Conservation (phyloP, 305 asterid genomes). For the Fraxinus sp. region DNA sequence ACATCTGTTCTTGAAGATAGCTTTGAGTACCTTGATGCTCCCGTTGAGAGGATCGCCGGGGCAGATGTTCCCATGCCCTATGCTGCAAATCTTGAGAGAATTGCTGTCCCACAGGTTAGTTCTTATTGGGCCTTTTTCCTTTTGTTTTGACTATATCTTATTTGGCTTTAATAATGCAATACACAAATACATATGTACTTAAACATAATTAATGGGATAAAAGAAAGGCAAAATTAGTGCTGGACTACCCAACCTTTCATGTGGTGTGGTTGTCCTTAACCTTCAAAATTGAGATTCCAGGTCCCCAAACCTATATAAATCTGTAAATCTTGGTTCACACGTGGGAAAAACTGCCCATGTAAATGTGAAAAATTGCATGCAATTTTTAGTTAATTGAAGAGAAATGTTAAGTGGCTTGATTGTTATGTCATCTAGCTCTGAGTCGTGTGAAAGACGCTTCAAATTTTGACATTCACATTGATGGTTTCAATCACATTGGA, state of each 20-base stretch:
- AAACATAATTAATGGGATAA: neutral
- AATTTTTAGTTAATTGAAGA: neutral
- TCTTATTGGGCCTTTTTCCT: neutral
- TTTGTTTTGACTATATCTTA: neutral
- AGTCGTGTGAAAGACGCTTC: neutral
- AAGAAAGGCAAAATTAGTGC: neutral
- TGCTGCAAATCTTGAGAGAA: conserved; percentile 55
- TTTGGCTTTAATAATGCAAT: neutral
- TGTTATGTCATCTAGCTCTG: neutral
- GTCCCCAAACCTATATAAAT: neutral
- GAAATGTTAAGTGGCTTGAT: neutral
- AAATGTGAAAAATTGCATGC: neutral
- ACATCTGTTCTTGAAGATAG: conserved; percentile 50
- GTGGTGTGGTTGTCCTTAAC: neutral
- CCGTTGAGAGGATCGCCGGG: conserved; percentile 52
- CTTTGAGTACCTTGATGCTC: conserved; percentile 52
- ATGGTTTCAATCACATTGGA: neutral
- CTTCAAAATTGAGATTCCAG: neutral
- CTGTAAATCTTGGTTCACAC: neutral
- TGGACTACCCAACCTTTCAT: neutral
- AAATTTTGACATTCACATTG: neutral
- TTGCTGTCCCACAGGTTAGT: conserved; percentile 51
- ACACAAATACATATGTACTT: neutral
- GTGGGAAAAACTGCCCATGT: neutral
- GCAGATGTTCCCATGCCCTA: conserved; percentile 54